These are phyloP conservation scores for Emergomyces africanus DNA, from an alignment of 2,329 filamentous ascomycete species.

Conservation along the genomic window DNA sequence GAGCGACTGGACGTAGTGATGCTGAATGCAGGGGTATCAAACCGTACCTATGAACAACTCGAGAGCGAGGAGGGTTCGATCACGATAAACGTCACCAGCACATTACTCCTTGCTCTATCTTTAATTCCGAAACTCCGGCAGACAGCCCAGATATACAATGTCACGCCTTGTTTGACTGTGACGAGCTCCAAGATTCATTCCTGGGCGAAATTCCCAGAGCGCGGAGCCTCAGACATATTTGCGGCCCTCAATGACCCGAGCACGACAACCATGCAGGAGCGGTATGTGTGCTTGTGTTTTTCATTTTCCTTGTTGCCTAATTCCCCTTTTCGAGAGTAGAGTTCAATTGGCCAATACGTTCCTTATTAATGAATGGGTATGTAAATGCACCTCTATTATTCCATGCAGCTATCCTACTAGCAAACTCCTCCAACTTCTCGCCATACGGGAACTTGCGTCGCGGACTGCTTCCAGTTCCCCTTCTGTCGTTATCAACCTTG, in stretches of 20 bases:
- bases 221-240: conserved; percentile 7
- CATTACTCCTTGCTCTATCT: conserved; percentile 31
- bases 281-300: conserved; percentile 3
- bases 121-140: conserved; percentile 1
- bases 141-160: neutral
- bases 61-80: conserved; percentile 36
- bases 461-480: conserved; percentile 3
- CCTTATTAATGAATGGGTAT: neutral
- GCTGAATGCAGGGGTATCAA: conserved; percentile 28
- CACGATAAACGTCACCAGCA: conserved; percentile 40
- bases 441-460: conserved; percentile 3
- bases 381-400: neutral
- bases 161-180: conserved; percentile 7
- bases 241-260: conserved; percentile 5
- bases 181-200: conserved; percentile 11
- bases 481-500: conserved; percentile 10
- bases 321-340: neutral
- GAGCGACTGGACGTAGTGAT: conserved; percentile 23
- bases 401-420: conserved; percentile 4
- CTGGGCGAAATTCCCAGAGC: conserved; percentile 9
- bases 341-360: neutral
- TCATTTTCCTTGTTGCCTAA: too few species aligned
- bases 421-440: conserved; percentile 7
- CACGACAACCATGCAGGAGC: conserved; percentile 4
- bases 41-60: conserved; percentile 15